Conservation (phyloP, 208 protist genomes). For the Wallacemonas sp. region DNA sequence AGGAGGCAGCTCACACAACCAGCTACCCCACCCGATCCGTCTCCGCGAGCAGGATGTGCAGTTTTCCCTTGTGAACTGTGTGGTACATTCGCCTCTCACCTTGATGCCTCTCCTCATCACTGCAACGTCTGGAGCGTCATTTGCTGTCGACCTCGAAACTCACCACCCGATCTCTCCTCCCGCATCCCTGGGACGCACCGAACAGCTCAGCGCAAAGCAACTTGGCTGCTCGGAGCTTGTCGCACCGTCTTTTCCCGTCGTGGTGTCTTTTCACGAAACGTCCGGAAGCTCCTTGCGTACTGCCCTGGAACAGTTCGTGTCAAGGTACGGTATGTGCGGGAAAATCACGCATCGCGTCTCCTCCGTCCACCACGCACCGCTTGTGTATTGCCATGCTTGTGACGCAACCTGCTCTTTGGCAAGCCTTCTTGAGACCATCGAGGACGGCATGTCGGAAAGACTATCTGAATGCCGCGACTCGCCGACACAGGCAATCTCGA, state of each 20-base stretch:
- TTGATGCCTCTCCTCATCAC: slow-evolving; percentile 2
- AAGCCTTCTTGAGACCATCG: not conserved
- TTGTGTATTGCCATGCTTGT: slow-evolving; percentile 8
- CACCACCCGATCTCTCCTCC: not conserved
- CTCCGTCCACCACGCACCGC: not conserved
- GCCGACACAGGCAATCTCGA: not conserved
- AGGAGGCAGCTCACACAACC: not conserved
- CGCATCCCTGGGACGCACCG: not conserved
- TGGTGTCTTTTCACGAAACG: not conserved
- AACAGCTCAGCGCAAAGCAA: not conserved
- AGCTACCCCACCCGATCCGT: not conserved
- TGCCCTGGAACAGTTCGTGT: not conserved
- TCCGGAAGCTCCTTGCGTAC: not conserved
- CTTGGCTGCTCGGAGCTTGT: not conserved
- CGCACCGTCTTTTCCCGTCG: not conserved
- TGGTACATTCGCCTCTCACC: slow-evolving; percentile 4
- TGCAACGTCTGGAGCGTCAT: not conserved
- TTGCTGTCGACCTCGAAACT: slow-evolving; percentile 4
- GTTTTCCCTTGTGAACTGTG: slow-evolving; percentile 1
- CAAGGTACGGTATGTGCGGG: not conserved
- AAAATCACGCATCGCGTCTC: not conserved
- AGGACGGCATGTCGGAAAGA: slow-evolving; percentile 9
- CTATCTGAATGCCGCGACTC: not conserved
- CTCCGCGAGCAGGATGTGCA: not conserved
- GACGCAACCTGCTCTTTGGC: not conserved